Conservation (phyloP, 352 stramenopile genomes). For the Pythium oligandrum region DNA sequence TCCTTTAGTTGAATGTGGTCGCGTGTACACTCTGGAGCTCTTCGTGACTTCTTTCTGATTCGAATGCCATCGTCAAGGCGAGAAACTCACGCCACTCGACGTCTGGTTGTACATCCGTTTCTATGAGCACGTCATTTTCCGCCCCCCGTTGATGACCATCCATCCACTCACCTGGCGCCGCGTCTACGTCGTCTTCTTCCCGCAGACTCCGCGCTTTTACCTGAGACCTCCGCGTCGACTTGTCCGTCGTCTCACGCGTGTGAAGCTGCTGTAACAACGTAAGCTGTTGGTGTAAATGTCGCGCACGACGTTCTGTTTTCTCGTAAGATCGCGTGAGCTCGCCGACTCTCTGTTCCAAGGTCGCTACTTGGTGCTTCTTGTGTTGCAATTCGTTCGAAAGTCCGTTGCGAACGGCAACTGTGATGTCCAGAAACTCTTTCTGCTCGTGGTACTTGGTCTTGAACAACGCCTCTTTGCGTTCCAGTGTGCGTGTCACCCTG, state of each 20-base stretch:
- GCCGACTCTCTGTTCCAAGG: constrained; percentile 27
- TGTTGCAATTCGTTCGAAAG: constrained; percentile 44
- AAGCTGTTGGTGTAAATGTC: constrained; percentile 46
- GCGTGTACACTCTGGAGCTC: neutral
- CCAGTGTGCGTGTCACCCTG: constrained; percentile 28
- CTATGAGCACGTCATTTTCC: no score
- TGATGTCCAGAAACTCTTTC: constrained; percentile 59
- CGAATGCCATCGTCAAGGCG: constrained; percentile 34
- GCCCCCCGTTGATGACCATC: no score
- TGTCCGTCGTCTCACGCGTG: constrained; percentile 21
- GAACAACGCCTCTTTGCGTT: constrained; percentile 28
- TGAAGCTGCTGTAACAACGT: constrained; percentile 51
- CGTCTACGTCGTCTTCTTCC: constrained; percentile 10
- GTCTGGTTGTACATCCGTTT: no score
- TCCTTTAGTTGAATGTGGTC: no score
- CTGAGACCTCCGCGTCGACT: neutral
- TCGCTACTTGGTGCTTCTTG: constrained; percentile 41
- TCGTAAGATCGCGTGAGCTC: constrained; percentile 18
- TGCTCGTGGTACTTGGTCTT: constrained; percentile 40
- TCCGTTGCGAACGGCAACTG: constrained; percentile 46
- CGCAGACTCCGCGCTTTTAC: neutral
- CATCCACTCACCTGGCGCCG: constrained; percentile 8
- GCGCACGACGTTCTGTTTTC: constrained; percentile 21
- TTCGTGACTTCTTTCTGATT: constrained; percentile 13
- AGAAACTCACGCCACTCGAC: constrained; percentile 41